Conservation (phyloP, 495 filamentous ascomycete genomes). For the Hypoxylon subgilvum region DNA sequence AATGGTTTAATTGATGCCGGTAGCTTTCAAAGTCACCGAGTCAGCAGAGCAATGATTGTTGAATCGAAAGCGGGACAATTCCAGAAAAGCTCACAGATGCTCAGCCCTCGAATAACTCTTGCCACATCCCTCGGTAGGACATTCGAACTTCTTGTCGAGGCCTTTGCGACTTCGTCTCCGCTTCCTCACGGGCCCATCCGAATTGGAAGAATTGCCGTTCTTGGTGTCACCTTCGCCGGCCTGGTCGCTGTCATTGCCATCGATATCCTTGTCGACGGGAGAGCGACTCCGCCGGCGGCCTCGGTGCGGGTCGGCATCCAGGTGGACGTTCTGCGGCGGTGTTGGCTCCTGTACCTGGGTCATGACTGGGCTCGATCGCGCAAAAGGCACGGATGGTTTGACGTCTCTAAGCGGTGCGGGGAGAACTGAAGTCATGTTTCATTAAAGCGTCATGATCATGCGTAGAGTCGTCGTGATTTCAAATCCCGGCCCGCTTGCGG, state of each 20-base stretch:
- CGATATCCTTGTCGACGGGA: constrained; percentile 51
- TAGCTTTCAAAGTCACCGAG: constrained; percentile 53
- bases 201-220: constrained; percentile 58
- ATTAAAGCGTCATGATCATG: constrained; percentile 38
- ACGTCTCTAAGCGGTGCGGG: constrained; percentile 50
- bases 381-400: constrained; percentile 43
- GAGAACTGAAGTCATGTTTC: constrained; percentile 56
- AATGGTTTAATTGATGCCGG: constrained; percentile 95
- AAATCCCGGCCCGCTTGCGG: constrained; percentile 23
- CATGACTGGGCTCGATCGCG: constrained; percentile 49
- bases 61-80: not conserved
- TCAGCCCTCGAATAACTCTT: constrained; percentile 97
- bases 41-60: constrained; percentile 21
- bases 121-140: constrained; percentile 84
- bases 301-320: constrained; percentile 53
- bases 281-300: constrained; percentile 56
- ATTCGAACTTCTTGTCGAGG: constrained; percentile 93
- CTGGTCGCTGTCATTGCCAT: constrained; percentile 48
- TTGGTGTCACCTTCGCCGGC: constrained; percentile 47
- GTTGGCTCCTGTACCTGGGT: constrained; percentile 49
- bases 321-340: constrained; percentile 49
- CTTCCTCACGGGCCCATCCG: constrained; percentile 67
- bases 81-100: constrained; percentile 71
- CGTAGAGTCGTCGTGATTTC: constrained; percentile 29
- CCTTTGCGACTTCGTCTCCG: constrained; percentile 85